phyloP scores from a whole-genome alignment of 164 flowering plant species.

The Nelumbo lutea region DNA sequence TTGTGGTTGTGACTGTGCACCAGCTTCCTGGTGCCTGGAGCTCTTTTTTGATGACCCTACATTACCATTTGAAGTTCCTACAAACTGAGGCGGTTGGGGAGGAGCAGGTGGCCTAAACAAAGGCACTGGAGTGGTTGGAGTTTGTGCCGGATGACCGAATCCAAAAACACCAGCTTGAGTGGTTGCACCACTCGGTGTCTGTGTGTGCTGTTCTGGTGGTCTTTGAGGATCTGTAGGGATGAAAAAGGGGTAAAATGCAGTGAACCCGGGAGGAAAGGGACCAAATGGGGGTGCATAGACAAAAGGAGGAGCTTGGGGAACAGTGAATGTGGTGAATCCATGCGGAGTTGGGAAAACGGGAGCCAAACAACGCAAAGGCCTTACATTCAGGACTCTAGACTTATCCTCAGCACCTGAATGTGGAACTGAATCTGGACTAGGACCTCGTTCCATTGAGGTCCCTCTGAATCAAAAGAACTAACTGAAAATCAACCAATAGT shows the following conservation, averaged over 20 bases:
- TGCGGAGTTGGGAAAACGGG: constrained; percentile 57
- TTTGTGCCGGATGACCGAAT: constrained; percentile 3
- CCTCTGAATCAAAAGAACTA: not conserved
- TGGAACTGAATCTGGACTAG: constrained; percentile 27
- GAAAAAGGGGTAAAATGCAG: constrained; percentile 58
- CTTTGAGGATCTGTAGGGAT: constrained; percentile 24
- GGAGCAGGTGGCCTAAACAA: constrained; percentile 27
- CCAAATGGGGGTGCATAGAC: constrained; percentile 46
- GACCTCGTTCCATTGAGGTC: constrained; percentile 27
- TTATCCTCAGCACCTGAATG: constrained; percentile 40
- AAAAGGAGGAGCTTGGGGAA: constrained; percentile 41
- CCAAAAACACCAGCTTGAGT: constrained; percentile 16
- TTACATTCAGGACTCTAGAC: constrained; percentile 61
- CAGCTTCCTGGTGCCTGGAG: constrained; percentile 6
- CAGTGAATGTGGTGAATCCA: constrained; percentile 23
- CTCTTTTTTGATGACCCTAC: constrained; percentile 14
- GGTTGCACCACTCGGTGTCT: constrained; percentile 10
- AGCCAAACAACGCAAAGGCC: constrained; percentile 55
- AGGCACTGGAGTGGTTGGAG: constrained; percentile 23
- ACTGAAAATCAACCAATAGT: not conserved
- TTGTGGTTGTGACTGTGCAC: not conserved
- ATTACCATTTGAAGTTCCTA: constrained; percentile 25
- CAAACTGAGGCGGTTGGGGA: not conserved
- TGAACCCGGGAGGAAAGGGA: constrained; percentile 51
- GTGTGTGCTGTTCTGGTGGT: constrained; percentile 22